These are phyloP conservation scores for Chalciporus pseudorubinellus DNA, from an alignment of 768 basidiomycete genomes.

Conservation along the genomic window DNA sequence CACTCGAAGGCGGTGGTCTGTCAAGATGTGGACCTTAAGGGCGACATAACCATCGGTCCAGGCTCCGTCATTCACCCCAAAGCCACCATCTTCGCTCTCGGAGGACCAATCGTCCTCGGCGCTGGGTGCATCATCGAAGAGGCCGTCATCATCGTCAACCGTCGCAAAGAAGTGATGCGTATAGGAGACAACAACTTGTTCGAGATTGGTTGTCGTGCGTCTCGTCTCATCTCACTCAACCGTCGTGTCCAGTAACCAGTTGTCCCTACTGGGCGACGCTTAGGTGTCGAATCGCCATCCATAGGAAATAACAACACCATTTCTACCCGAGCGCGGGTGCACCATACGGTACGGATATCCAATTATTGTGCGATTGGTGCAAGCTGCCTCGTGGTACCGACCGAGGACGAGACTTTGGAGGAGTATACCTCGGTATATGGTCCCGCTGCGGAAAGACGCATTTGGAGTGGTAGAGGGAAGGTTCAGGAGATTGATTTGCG, in stretches of 20 bases:
- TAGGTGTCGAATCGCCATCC: constrained; percentile 84
- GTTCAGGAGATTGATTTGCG: constrained; percentile 82
- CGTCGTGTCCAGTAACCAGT: not conserved
- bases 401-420: constrained; percentile 73
- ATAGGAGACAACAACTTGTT: constrained; percentile 95
- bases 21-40: constrained; percentile 92
- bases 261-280: not conserved
- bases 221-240: not conserved
- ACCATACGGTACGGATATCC: constrained; percentile 76
- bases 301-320: constrained; percentile 87
- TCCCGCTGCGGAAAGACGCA: constrained; percentile 64
- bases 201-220: constrained; percentile 89
- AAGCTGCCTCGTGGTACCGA: constrained; percentile 73
- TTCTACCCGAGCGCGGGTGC: constrained; percentile 77
- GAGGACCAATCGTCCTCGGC: constrained; percentile 89
- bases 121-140: constrained; percentile 91
- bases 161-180: constrained; percentile 85
- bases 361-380: constrained; percentile 84
- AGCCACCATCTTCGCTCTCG: constrained; percentile 88
- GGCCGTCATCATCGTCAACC: constrained; percentile 84
- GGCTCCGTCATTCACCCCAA: constrained; percentile 94
- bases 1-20: constrained; percentile 90
- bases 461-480: constrained; percentile 84
- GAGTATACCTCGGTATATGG: constrained; percentile 88
- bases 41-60: constrained; percentile 89